These are phyloP conservation scores for Pythium dissotocum DNA, from an alignment of 352 stramenopile genomes.

Conservation along the genomic window DNA sequence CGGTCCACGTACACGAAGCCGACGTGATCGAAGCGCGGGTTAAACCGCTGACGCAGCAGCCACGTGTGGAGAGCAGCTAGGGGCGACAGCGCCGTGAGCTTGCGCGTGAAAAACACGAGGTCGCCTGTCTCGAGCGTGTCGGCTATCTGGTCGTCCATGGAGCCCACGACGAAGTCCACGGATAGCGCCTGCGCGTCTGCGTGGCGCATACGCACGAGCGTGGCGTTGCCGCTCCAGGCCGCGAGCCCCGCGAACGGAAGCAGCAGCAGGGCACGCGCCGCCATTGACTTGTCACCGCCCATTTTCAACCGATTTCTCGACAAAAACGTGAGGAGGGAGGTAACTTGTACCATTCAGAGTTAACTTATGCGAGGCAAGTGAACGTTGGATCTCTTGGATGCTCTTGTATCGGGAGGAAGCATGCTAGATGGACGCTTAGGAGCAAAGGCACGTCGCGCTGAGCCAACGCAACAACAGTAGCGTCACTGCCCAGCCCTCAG, in stretches of 20 bases:
- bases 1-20: slow-evolving; percentile 82
- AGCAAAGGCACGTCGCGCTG: no score
- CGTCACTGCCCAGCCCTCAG: no score
- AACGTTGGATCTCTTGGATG: neutral
- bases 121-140: slow-evolving; percentile 86
- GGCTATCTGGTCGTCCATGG: slow-evolving; percentile 87
- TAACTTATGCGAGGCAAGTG: neutral
- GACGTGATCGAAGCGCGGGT: slow-evolving; percentile 80
- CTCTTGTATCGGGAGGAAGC: neutral
- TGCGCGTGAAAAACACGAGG: slow-evolving; percentile 76
- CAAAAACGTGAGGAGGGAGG: neutral
- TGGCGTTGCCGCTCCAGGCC: slow-evolving; percentile 72
- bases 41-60: slow-evolving; percentile 47
- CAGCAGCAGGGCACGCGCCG: slow-evolving; percentile 45
- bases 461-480: no score
- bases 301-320: neutral
- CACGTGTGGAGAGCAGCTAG: slow-evolving; percentile 70
- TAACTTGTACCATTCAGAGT: neutral
- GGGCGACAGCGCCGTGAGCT: slow-evolving; percentile 71
- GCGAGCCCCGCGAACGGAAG: slow-evolving; percentile 61
- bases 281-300: slow-evolving; percentile 26
- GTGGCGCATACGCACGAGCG: slow-evolving; percentile 50
- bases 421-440: no score
- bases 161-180: slow-evolving; percentile 71
- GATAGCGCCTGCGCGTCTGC: slow-evolving; percentile 31